Evolutionary conservation across 305 asterid genomes (phyloP), one percentile per base, ranked within the genome.

Genomic region (Rubia peregrina): DNA sequence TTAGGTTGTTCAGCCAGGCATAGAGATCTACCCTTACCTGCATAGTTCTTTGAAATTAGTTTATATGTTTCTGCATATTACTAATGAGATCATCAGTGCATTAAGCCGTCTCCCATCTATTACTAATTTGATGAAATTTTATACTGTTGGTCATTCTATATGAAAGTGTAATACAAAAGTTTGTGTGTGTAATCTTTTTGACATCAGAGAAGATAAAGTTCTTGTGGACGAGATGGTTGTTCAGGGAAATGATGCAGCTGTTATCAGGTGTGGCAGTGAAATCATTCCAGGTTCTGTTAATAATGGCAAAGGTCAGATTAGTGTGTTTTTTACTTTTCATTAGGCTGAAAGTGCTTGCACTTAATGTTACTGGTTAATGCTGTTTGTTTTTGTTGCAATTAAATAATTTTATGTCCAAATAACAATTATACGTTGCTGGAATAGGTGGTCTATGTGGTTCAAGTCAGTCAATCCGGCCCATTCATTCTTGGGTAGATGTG

Each of bases 181-280:
- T n/a, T 60, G 48, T 3, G 12, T 49, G 2, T 46, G 24, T 21
- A 1, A 12, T 22, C 22, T 61, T 36, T 17, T 13, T 59, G 24
- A 57, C 72, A 67, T 65, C 79, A 93, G 98, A 73, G 81, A 79
- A 55, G 71, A 56, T 65, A 74, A 84, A 19, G 85, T 93, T 75
- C 74, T 83, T 78, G 88, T 90, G 83, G 96, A 88, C 83, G 90
- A 85, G 71, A 66, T 80, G 53, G 79, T 81, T 79, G 85, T 90
- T 75, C 87, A 68, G 71, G 85, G 76, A 70, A 92, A 81, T 73
- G 86, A 90, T 67, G 80, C 86, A 44, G 71, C 82, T 65, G 72
- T 79, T 73, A 83, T 93, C 66, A 79, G 81, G 75, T 89, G 97
- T 78, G 98, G 97, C 79, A 86, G 92, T 73, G 95, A 90, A 83